Base-by-base conservation (phyloP, 2,329 filamentous ascomycete genomes). In the Nemania diffusa region DNA sequence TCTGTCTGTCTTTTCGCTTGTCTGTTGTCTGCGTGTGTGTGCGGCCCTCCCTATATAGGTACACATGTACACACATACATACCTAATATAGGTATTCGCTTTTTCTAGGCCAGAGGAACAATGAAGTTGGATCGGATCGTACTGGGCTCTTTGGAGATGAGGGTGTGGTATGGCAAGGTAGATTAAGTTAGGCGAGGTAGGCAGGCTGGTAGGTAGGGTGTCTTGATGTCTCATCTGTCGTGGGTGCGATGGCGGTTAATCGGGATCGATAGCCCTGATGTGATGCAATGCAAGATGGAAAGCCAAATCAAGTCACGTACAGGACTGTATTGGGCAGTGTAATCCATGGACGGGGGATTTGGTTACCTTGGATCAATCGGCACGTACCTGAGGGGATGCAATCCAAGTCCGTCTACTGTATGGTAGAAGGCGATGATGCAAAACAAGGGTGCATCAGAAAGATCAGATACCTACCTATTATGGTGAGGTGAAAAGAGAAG, bases 171-270 rank as follows among this genome's bases (percentile, higher is more conserved):
- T 32, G 32, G 42, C 29, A 50, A 29, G 27, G 46, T 42, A 57
- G 26, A 17, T 24, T 17, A 52, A 52, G 34, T 42, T 11, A 34
- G 32, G 32, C 11, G 11, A 40, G 34, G 34, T 6, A 6, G n/a
- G 11, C 5, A 46, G 20, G 42, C 13, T 20, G 40, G 20, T 26
- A 26, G 50, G 40, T 32, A 22, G 50, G 32, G 57, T 40, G 40
- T 42, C 51, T 55, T 56, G 40, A 65, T 65, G 32, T 52, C 57
- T 57, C 44, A 53, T 62, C 44, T 66, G 46, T 27, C 44, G 3
- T 62, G 11, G 26, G 32, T 51, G 17, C 29, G 22, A 24, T 53
- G 29, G 27, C 26, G 24, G 53, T 66, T 20, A 58, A 66, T 62
- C 57, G 53, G 34, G 53, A 58, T 58, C 58, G 53, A 27, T 62